Percentiles rank a stretch among this genome's conserved stretches.
These are phyloP conservation scores for Hylodesmum podocarpum DNA, from an alignment of 306 rosid genomes.

Conservation along the genomic window DNA sequence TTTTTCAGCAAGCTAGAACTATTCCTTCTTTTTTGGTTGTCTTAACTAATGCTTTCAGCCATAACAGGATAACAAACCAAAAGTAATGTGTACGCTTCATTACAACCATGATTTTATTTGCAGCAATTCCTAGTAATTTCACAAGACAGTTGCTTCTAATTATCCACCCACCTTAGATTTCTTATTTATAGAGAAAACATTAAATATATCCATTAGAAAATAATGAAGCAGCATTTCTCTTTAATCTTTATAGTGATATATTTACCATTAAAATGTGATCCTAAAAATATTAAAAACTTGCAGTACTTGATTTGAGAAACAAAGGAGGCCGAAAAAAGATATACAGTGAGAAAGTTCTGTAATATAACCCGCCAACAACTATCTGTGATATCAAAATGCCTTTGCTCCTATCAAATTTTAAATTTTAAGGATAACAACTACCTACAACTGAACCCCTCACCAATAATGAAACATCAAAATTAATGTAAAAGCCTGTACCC, in stretches of 20 bases:
- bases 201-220: not conserved
- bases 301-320: not conserved
- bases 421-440: not conserved
- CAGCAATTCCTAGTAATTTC: not conserved
- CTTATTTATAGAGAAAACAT: not conserved
- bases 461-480: not conserved
- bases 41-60: not conserved
- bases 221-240: not conserved
- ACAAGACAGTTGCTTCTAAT: too few species aligned
- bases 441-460: slow-evolving; percentile 3
- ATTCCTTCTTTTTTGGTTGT: too few species aligned
- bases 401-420: not conserved
- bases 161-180: too few species aligned
- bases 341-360: not conserved
- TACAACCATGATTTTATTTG: not conserved
- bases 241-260: not conserved
- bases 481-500: not conserved
- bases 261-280: not conserved
- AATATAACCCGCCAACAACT: not conserved
- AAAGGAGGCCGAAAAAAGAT: not conserved
- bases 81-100: not conserved
- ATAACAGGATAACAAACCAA: not conserved
- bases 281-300: too few species aligned
- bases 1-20: too few species aligned
- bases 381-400: not conserved